These are phyloP conservation scores for Halophytophthora polymorphica DNA, from an alignment of 352 stramenopile genomes.

Conservation along the genomic window DNA sequence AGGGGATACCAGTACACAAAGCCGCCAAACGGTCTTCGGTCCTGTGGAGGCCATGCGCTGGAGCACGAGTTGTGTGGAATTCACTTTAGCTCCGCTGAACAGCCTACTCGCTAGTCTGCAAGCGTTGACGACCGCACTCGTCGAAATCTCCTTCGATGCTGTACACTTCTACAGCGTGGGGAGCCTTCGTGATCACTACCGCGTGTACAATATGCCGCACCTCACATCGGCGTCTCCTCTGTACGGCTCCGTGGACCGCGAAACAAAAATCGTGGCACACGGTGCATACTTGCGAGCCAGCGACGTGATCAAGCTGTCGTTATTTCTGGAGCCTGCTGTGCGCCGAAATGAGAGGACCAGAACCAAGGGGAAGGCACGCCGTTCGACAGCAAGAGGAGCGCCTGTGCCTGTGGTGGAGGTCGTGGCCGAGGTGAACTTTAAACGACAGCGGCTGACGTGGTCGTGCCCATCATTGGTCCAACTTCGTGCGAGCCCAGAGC, in stretches of 20 bases:
- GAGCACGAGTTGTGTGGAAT: conserved; percentile 34
- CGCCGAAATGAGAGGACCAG: conserved; percentile 6
- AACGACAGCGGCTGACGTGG: conserved; percentile 49
- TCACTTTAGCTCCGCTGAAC: conserved; percentile 41
- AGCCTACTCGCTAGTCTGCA: conserved; percentile 29
- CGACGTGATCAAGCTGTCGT: conserved; percentile 40
- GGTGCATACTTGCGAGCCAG: conserved; percentile 35
- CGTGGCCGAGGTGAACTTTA: conserved; percentile 34
- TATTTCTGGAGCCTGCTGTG: conserved; percentile 28
- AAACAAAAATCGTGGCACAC: conserved; percentile 43
- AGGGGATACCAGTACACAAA: conserved; percentile 2
- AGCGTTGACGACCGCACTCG: conserved; percentile 20
- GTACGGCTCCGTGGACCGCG: conserved; percentile 41
- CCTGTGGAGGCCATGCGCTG: conserved; percentile 37
- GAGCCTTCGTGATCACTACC: conserved; percentile 46
- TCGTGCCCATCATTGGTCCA: conserved; percentile 38
- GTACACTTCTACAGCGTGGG: conserved; percentile 44
- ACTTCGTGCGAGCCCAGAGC: conserved; percentile 11
- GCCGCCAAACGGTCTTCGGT: conserved; percentile 25
- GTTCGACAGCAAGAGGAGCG: conserved; percentile 1
- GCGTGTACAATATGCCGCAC: conserved; percentile 58
- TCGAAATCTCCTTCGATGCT: conserved; percentile 62
- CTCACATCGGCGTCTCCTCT: conserved; percentile 44
- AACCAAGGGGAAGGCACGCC: conserved; percentile 6
- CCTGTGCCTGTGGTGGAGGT: conserved; percentile 23